A percentile compares a stretch with the other conserved stretches of the same genome.
phyloP scores from a whole-genome alignment of 345 rosid species.

The Erodium maritimum region DNA sequence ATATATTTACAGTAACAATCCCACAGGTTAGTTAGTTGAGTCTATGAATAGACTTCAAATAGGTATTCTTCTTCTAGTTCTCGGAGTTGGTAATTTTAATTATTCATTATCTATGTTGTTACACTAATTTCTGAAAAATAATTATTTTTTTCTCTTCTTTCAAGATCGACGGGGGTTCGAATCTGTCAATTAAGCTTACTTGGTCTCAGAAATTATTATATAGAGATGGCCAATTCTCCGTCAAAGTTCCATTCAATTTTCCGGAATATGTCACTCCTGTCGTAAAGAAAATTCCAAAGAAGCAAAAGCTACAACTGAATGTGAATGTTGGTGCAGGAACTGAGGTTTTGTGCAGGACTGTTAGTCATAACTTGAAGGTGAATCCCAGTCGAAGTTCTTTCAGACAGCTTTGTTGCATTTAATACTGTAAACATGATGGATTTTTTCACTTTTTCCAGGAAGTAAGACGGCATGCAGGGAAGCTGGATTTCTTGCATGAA shows the following conservation, averaged over 20 bases:
- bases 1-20: constrained; percentile 59
- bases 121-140: not conserved
- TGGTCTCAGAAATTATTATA: constrained; percentile 75
- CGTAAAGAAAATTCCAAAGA: constrained; percentile 57
- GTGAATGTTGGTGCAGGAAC: constrained; percentile 50
- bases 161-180: constrained; percentile 80
- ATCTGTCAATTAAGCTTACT: constrained; percentile 46
- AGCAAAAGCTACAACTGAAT: constrained; percentile 64
- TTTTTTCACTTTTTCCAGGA: constrained; percentile 31
- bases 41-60: not conserved
- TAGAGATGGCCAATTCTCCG: constrained; percentile 40
- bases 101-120: not conserved
- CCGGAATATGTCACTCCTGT: constrained; percentile 81
- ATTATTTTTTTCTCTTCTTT: not conserved
- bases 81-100: too few relatives aligned
- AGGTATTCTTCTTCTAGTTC: too few relatives aligned
- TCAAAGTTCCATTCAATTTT: constrained; percentile 65
- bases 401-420: not conserved
- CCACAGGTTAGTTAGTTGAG: constrained; percentile 43
- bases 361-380: constrained; percentile 82
- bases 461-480: constrained; percentile 45
- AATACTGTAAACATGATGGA: not conserved
- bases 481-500: constrained; percentile 57
- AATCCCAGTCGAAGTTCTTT: not conserved
- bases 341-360: constrained; percentile 50